Base-by-base conservation (phyloP, 257 asterid genomes). In the Gardenia jasminoides region DNA sequence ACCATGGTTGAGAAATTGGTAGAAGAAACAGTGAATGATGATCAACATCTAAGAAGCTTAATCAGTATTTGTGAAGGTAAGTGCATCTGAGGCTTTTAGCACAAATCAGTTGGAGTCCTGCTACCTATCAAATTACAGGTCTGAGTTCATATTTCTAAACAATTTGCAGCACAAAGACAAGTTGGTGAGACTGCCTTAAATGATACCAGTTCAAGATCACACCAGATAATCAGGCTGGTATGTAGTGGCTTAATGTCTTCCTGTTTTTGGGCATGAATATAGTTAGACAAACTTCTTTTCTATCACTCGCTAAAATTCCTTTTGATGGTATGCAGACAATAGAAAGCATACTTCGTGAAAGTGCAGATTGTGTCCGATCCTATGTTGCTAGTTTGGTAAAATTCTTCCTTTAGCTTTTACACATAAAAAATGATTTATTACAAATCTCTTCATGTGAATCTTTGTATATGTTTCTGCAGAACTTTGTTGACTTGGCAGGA, bases 401-500 rank as follows among this genome's bases (percentile, higher is more conserved):
- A 22, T 72, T 67, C 66, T 47, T n/a, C 54, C 28, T 66, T 41
- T 69, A 67, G 67, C 28, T 44, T 33, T 44, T 22, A 46, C 17
- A 16, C 74, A 36, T 62, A 33, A 58, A 41, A 54, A 6, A 36
- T 69, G 69, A 52, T 47, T 36, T 20, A 20, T 22, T 12, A 10
- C 13, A 6, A 52, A 52, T 22, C 41, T 39, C 67, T 61, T 70
- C 19, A 43, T 36, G 26, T 36, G 64, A 77, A 48, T 61, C 24
- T 67, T 39, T 36, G 12, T 66, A 30, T 67, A 47, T 68, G 16
- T 82, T 39, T 48, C 59, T 83, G 82, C 93, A 94, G 98, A 94
- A 94, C 86, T 94, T 94, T 70, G 98, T 94, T 5, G 98, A 94
- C 88, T 87, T 94, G 85, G 98, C 98, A 79, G 98, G 98, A 80